Conservation (phyloP, 2,329 filamentous ascomycete species). For the Talaromyces sp. region DNA sequence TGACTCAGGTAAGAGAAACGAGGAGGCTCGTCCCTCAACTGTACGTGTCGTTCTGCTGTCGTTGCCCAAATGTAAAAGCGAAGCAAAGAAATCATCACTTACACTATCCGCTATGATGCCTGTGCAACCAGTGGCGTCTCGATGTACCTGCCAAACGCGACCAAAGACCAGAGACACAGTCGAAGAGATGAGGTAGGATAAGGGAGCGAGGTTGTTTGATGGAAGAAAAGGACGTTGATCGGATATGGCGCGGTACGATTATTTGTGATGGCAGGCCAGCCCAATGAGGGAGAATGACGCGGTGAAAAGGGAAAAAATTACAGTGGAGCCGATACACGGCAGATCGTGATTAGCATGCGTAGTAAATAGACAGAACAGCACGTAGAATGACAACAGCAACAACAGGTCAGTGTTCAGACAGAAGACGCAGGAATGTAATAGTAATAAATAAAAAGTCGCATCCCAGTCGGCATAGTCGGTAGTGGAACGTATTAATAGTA, state of each 20-base stretch:
- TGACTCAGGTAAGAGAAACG: not conserved
- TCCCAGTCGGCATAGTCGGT: slow-evolving; percentile 7
- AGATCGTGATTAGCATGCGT: not conserved
- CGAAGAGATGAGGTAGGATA: not conserved
- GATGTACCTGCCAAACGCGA: slow-evolving; percentile 4
- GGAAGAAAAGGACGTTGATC: slow-evolving; percentile 1
- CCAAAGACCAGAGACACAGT: not conserved
- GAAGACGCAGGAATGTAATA: not conserved
- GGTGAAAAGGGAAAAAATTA: slow-evolving; percentile 12
- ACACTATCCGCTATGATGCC: not conserved
- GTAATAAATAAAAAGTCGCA: slow-evolving; percentile 7
- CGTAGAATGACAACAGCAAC: not conserved
- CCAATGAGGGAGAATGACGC: slow-evolving; percentile 15
- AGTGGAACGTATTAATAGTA: slow-evolving; percentile 10
- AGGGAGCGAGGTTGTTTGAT: not conserved
- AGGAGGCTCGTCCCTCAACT: not conserved
- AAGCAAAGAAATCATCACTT: not conserved
- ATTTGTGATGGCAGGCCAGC: slow-evolving; percentile 14
- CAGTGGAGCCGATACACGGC: slow-evolving; percentile 11
- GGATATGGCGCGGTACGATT: slow-evolving; percentile 12
- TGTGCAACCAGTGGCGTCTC: not conserved
- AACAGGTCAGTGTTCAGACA: not conserved
- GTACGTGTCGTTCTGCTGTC: not conserved
- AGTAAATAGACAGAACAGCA: not conserved
- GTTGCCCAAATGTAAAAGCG: not conserved